Conservation (phyloP, 192 early-diverging fungal genomes). For the Lobosporangium transversale region DNA sequence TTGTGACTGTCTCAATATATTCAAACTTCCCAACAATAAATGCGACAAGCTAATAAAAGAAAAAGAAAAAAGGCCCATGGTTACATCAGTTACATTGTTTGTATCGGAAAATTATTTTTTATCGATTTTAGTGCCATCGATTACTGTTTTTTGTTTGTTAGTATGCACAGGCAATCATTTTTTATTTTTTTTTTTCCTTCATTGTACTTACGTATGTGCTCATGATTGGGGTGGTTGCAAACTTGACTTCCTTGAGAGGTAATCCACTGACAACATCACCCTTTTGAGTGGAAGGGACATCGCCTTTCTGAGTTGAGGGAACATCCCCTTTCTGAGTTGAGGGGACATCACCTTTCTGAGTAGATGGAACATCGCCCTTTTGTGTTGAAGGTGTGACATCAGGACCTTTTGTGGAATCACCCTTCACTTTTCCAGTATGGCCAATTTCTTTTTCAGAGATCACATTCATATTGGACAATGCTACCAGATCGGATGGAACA, state of each 20-base stretch:
- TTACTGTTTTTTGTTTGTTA: too few species aligned
- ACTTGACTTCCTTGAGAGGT: constrained; percentile 83
- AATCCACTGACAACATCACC: constrained; percentile 23
- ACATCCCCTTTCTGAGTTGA: constrained; percentile 48
- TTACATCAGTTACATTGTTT: background rate
- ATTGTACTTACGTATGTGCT: constrained; percentile 90
- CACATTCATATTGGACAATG: constrained; percentile 94
- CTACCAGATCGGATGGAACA: constrained; percentile 78
- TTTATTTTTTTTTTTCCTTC: too few species aligned
- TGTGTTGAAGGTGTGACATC: constrained; percentile 42
- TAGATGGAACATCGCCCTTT: constrained; percentile 41
- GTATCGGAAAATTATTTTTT: too few species aligned
- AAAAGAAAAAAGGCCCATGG: background rate
- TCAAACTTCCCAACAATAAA: constrained; percentile 93
- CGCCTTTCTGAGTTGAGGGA: constrained; percentile 45
- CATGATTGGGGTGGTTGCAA: constrained; percentile 93
- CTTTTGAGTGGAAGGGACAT: constrained; percentile 40
- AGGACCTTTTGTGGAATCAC: constrained; percentile 36
- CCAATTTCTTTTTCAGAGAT: constrained; percentile 69
- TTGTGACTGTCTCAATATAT: constrained; percentile 84
- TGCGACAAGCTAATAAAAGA: constrained; percentile 70
- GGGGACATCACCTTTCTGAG: constrained; percentile 50
- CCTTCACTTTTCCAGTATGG: constrained; percentile 56
- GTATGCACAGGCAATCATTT: too few species aligned
- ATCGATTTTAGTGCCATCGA: too few species aligned